Conservation (phyloP, 805 yeast species). For the Ogataea degrootiae region DNA sequence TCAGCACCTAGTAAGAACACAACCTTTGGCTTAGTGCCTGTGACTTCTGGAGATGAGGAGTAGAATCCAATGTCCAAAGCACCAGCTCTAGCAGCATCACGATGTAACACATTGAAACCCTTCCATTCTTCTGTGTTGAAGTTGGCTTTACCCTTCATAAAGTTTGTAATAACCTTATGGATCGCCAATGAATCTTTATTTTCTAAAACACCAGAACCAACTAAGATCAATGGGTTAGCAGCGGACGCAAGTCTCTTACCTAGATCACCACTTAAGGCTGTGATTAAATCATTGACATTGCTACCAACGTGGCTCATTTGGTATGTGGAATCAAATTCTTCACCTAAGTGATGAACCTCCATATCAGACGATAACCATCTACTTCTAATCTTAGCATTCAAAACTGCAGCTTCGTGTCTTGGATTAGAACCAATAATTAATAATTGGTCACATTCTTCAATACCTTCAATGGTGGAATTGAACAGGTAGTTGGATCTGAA, state of each 20-base stretch:
- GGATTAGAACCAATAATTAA: constrained; percentile 83
- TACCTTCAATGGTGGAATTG: constrained; percentile 73
- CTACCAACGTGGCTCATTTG: constrained; percentile 59
- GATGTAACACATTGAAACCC: constrained; percentile 73
- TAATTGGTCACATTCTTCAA: constrained; percentile 79
- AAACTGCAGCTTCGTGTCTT: constrained; percentile 84
- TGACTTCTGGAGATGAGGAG: constrained; percentile 40
- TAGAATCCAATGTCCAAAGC: constrained; percentile 82
- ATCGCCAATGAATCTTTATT: constrained; percentile 59
- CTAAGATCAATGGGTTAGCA: constrained; percentile 68
- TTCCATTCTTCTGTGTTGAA: constrained; percentile 74
- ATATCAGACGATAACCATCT: constrained; percentile 65
- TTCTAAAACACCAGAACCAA: constrained; percentile 77
- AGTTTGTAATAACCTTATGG: constrained; percentile 55
- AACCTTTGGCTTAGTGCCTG: constrained; percentile 58
- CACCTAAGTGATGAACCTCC: constrained; percentile 71
- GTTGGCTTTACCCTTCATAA: constrained; percentile 50
- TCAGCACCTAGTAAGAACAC: constrained; percentile 82
- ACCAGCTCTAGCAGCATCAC: constrained; percentile 85
- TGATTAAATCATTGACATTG: constrained; percentile 48
- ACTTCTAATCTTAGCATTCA: constrained; percentile 78
- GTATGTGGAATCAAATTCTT: constrained; percentile 73
- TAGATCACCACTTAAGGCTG: constrained; percentile 60
- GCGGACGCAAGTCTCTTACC: constrained; percentile 68
- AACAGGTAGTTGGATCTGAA: constrained; percentile 74